Percentiles rank a stretch among this genome's conserved stretches.
phyloP scores from a whole-genome alignment of 2,329 filamentous ascomycete species.

The Colletotrichum echinochloae region DNA sequence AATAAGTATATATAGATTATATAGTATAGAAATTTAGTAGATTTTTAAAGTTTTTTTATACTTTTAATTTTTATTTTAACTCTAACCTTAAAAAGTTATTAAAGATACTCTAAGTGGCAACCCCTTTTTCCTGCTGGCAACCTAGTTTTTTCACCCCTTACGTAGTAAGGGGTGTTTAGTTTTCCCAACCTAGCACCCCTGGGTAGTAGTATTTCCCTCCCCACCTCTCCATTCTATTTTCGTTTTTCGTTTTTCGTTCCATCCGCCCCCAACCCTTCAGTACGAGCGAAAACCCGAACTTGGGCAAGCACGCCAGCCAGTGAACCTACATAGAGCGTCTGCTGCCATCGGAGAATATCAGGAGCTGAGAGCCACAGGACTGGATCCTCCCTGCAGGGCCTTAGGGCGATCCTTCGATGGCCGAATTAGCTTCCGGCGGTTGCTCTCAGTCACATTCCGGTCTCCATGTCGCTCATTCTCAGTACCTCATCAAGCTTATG shows the following conservation, averaged over 20 bases:
- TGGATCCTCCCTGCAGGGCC: constrained; percentile 9
- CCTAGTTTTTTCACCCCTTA: too few relatives aligned
- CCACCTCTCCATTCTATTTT: not conserved
- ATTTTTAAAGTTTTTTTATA: too few relatives aligned
- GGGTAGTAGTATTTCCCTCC: rapidly evolving
- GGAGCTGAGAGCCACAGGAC: constrained; percentile 22
- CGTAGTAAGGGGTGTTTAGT: too few relatives aligned
- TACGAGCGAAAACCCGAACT: not conserved
- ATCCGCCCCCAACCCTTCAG: not conserved
- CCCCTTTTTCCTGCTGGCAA: too few relatives aligned
- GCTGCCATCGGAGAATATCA: constrained; percentile 27
- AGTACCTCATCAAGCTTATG: not conserved
- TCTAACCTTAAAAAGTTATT: too few relatives aligned
- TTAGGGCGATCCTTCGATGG: not conserved
- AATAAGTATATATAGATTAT: too few relatives aligned
- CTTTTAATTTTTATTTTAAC: too few relatives aligned
- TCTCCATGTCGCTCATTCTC: not conserved
- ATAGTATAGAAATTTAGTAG: too few relatives aligned
- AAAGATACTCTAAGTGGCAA: too few relatives aligned
- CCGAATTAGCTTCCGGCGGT: not conserved
- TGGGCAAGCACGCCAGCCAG: not conserved
- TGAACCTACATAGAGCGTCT: not conserved
- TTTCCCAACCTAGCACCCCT: too few relatives aligned
- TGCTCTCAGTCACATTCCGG: not conserved
- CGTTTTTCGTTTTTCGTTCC: not conserved